Evolutionary conservation across 257 asterid genomes (phyloP), one percentile per base, ranked within the genome.

Genomic region (Eucommia ulmoides): DNA sequence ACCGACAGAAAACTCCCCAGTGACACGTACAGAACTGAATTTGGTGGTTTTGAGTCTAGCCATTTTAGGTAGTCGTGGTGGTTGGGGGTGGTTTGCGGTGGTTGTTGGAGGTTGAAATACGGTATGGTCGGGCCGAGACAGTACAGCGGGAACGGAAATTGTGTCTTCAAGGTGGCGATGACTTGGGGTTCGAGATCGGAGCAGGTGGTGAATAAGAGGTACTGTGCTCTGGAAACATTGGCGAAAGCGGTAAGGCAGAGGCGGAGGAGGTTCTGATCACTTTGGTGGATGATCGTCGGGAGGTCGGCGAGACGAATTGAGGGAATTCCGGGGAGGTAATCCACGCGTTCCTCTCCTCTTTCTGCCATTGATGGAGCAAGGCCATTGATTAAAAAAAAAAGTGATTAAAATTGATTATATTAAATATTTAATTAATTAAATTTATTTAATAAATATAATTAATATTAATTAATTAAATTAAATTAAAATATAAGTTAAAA

Each of bases 1-100:
- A 60, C 74, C 0, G 76, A 61, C 0, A 81, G 52, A 49, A 55
- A 81, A 35, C 91, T 84, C 7, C 93, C 91, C 1, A 71, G 66
- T 10, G 95, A 76, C 16, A 81, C 33, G 67, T 76, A 84, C 21
- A 81, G 17, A 2, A 84, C 89, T 0, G 84, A 81, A 23, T 50
- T 41, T 1, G 29, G 56, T 3, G 82, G 82, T 24, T 81, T 93
- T 5, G 61, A 16, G 49, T 84, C 61, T 5, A 81, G 54, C 89
- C 93, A 81, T 41, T 52, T 51, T 8, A 70, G 19, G 41, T 69
- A 59, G 47, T 51, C 44, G 25, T 53, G 50, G 10, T 19, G 38
- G 6, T 25, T 41, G 3, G 38, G 12, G 0, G 7, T 33, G 5
- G 38, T 11, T 20, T 50, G 14, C 1, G 15, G 14, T 15, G 7